These are phyloP conservation scores for Sclerospora graminicola DNA, from an alignment of 352 stramenopile genomes.

Conservation along the genomic window DNA sequence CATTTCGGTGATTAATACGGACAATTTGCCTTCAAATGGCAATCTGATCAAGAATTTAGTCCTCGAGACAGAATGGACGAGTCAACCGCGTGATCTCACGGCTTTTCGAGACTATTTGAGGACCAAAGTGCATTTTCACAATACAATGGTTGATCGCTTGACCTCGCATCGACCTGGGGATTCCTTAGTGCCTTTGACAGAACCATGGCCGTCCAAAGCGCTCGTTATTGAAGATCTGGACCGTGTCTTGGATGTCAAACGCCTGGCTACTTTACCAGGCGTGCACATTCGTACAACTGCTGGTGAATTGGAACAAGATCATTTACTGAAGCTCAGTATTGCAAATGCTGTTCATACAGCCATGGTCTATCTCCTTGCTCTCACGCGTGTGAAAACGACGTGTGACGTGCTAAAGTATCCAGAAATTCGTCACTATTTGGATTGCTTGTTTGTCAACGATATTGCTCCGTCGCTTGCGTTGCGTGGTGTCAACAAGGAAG, in stretches of 20 bases:
- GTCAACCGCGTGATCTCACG: conserved; percentile 2
- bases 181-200: conserved; percentile 42
- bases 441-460: conserved; percentile 68
- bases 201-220: conserved; percentile 53
- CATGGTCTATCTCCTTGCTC: conserved; percentile 74
- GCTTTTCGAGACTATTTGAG: conserved; percentile 33
- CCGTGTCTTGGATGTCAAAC: conserved; percentile 20
- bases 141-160: conserved; percentile 78
- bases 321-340: conserved; percentile 86
- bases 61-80: conserved; percentile 14
- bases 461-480: conserved; percentile 48
- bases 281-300: conserved; percentile 33
- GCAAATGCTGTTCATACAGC: conserved; percentile 90
- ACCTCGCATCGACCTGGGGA: conserved; percentile 39
- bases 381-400: conserved; percentile 17
- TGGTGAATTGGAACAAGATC: conserved; percentile 60
- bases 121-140: conserved; percentile 60
- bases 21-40: conserved; percentile 72
- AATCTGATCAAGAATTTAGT: conserved; percentile 42
- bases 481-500: conserved; percentile 18
- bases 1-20: conserved; percentile 75
- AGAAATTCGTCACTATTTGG: conserved; percentile 55
- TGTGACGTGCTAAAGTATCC: conserved; percentile 21
- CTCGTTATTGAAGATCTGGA: conserved; percentile 66
- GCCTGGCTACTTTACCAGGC: conserved; percentile 25